Evolutionary conservation across 192 early-diverging fungal species (phyloP).

Genomic region (Coemansia sp.): DNA sequence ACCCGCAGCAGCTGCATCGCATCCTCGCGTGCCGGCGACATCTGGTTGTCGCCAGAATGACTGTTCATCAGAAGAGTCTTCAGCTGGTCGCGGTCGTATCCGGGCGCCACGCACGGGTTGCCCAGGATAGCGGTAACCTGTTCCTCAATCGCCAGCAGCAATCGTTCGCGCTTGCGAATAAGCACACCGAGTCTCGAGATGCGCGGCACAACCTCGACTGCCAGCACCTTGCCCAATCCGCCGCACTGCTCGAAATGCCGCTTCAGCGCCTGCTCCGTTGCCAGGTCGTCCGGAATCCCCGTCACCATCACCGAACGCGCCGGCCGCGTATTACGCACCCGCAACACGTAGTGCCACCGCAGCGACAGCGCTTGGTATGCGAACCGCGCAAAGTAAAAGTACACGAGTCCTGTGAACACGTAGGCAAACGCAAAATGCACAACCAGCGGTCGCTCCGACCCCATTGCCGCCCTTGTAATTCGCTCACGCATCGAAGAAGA

Average conservation of each 20-base stretch:
- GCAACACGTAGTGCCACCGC: conserved; percentile 56
- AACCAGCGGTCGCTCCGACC: conserved; percentile 35
- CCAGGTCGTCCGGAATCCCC: conserved; percentile 62
- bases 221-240: conserved; percentile 62
- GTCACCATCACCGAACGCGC: conserved; percentile 71
- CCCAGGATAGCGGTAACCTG: conserved; percentile 61
- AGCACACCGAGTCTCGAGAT: conserved; percentile 59
- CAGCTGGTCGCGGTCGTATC: conserved; percentile 63
- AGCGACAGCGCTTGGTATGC: conserved; percentile 53
- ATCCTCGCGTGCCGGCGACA: neutral
- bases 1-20: conserved; percentile 18
- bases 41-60: neutral
- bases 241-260: conserved; percentile 62
- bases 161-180: conserved; percentile 59
- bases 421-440: conserved; percentile 57
- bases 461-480: conserved; percentile 34
- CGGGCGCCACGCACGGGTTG: conserved; percentile 65
- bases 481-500: conserved; percentile 1
- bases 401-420: conserved; percentile 54
- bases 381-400: conserved; percentile 50
- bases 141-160: conserved; percentile 59
- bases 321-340: conserved; percentile 47
- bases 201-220: conserved; percentile 60
- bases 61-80: conserved; percentile 9
- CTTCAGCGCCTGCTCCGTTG: conserved; percentile 54